These are phyloP conservation scores for Trametes villosa DNA, from an alignment of 768 basidiomycete species.

Conservation along the genomic window DNA sequence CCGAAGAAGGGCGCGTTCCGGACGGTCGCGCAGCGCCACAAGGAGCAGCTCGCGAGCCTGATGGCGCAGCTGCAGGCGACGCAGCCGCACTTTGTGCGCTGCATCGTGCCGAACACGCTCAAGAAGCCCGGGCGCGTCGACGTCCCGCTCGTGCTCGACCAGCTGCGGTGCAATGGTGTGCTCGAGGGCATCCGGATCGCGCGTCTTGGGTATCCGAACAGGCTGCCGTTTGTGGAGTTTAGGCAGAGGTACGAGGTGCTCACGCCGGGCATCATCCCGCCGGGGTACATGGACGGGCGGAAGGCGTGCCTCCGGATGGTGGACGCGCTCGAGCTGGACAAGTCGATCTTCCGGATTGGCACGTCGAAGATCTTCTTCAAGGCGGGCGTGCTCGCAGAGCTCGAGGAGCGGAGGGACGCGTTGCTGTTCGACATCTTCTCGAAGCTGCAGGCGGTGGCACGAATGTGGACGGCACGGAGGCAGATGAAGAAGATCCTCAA, in stretches of 20 bases:
- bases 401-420: constrained; percentile 90
- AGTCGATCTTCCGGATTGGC: constrained; percentile 84
- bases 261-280: constrained; percentile 90
- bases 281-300: constrained; percentile 97
- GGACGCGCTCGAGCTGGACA: constrained; percentile 85
- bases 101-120: constrained; percentile 92
- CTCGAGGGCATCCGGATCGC: constrained; percentile 98
- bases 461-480: constrained; percentile 84
- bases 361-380: constrained; percentile 99
- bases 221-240: constrained; percentile 96
- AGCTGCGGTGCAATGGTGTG: constrained; percentile 97
- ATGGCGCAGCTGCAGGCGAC: constrained; percentile 92
- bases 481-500: constrained; percentile 96
- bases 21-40: constrained; percentile 94
- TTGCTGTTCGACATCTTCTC: constrained; percentile 91
- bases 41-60: constrained; percentile 89
- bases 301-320: constrained; percentile 94
- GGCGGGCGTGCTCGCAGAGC: constrained; percentile 93
- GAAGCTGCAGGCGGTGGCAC: constrained; percentile 80
- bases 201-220: constrained; percentile 94
- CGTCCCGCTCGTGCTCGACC: constrained; percentile 93
- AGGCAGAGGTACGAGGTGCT: constrained; percentile 95
- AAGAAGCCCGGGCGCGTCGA: constrained; percentile 94
- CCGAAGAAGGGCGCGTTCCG: constrained; percentile 97
- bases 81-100: constrained; percentile 97